Conservation (phyloP, 306 rosid species). For the Astragalus glycyphyllos region DNA sequence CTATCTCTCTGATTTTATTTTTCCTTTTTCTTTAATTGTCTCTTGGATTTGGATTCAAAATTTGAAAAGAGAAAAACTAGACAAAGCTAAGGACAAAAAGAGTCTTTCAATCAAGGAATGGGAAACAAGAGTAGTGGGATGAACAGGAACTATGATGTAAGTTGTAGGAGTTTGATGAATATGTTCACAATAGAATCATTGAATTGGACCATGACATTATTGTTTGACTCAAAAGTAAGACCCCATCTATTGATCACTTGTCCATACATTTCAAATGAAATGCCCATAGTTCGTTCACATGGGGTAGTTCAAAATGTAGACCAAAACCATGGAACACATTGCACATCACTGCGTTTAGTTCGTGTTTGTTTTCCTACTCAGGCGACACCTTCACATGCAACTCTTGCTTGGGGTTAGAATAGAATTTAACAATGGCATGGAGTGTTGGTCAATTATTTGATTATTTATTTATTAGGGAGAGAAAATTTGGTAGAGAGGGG, state of each 20-base stretch:
- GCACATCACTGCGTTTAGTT: conserved; percentile 30
- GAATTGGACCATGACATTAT: conserved; percentile 44
- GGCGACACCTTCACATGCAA: conserved; percentile 68
- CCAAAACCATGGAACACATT: conserved; percentile 57
- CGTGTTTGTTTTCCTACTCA: conserved; percentile 51
- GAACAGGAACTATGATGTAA: conserved; percentile 36
- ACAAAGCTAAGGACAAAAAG: conserved; percentile 1
- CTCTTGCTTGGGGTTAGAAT: conserved; percentile 32
- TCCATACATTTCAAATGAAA: conserved; percentile 37
- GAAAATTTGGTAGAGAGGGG: conserved; percentile 4
- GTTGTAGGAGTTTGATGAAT: conserved; percentile 35
- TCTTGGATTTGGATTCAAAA: conserved; percentile 27
- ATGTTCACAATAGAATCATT: conserved; percentile 23
- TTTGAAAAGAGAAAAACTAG: background rate
- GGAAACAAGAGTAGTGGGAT: conserved; percentile 34
- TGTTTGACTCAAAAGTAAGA: conserved; percentile 52
- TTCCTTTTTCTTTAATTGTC: background rate
- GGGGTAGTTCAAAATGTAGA: conserved; percentile 46
- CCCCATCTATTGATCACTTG: conserved; percentile 43
- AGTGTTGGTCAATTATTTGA: conserved; percentile 32
- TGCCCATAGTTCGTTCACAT: conserved; percentile 52
- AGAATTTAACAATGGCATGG: conserved; percentile 40
- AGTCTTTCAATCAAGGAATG: conserved; percentile 13
- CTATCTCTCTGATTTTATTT: background rate
- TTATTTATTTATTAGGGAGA: conserved; percentile 28